A percentile compares a stretch with the other conserved stretches of the same genome.
Evolutionary conservation across 164 flowering plant genomes (phyloP).

Genomic region (Taxillus chinensis): DNA sequence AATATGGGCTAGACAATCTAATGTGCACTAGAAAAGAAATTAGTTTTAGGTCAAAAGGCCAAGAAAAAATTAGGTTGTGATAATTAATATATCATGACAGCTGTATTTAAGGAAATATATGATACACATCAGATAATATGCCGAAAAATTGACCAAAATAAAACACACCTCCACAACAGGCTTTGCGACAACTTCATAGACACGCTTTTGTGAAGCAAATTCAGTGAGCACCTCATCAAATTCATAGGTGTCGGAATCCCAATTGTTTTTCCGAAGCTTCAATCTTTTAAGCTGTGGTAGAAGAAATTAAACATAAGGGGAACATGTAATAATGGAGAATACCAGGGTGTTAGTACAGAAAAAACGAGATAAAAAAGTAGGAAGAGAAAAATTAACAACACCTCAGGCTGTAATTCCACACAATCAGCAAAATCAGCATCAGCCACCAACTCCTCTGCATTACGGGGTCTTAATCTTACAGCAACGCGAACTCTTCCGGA

Average conservation of each 20-base stretch:
- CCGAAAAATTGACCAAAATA: neutral
- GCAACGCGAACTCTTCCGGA: slow-evolving; percentile 92
- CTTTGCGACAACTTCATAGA: slow-evolving; percentile 95
- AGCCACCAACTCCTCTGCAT: slow-evolving; percentile 69
- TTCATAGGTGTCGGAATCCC: slow-evolving; percentile 91
- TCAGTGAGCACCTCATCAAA: slow-evolving; percentile 98
- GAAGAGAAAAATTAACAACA: slow-evolving; percentile 3
- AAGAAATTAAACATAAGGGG: slow-evolving; percentile 2
- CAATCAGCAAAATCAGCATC: slow-evolving; percentile 99
- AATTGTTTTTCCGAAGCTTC: slow-evolving; percentile 86
- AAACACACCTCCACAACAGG: slow-evolving; percentile 90
- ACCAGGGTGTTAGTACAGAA: neutral
- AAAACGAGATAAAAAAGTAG: neutral
- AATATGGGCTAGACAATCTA: no score
- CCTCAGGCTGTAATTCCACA: slow-evolving; percentile 99
- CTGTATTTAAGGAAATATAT: neutral
- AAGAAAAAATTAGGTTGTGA: no score
- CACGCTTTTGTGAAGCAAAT: slow-evolving; percentile 96
- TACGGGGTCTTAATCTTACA: slow-evolving; percentile 81
- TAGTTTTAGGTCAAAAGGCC: no score
- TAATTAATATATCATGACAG: no score
- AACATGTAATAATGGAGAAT: no score
- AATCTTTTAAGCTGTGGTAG: slow-evolving; percentile 73
- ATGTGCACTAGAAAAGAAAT: no score
- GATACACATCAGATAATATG: no score